phyloP scores from a whole-genome alignment of 495 filamentous ascomycete species.

The Neurospora sp. region DNA sequence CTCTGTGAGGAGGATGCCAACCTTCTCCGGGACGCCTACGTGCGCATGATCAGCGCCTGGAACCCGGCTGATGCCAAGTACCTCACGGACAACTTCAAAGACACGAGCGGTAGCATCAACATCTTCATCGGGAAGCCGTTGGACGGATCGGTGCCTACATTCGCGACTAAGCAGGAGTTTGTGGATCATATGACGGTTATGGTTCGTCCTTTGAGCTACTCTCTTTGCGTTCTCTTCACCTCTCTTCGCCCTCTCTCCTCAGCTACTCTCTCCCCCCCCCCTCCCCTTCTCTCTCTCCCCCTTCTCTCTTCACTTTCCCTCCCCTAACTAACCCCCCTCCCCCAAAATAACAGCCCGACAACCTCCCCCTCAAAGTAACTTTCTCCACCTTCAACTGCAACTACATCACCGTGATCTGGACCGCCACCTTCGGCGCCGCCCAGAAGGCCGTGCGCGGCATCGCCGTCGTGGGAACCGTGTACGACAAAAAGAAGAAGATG shows the following conservation, averaged over 20 bases:
- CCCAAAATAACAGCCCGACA: constrained; percentile 10
- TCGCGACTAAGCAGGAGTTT: constrained; percentile 17
- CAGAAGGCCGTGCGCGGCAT: constrained; percentile 16
- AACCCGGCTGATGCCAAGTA: constrained; percentile 15
- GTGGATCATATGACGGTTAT: constrained; percentile 8
- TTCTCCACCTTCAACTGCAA: constrained; percentile 15
- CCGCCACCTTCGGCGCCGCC: constrained; percentile 10
- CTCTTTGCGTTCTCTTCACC: not conserved
- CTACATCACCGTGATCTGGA: constrained; percentile 20
- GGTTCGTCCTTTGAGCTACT: not conserved
- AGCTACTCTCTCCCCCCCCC: too few species aligned
- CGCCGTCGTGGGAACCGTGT: constrained; percentile 12
- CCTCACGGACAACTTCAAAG: constrained; percentile 13
- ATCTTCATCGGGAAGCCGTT: constrained; percentile 14
- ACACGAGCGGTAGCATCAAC: constrained; percentile 24
- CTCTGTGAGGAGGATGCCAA: constrained; percentile 12
- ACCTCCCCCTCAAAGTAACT: constrained; percentile 6
- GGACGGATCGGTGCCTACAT: constrained; percentile 12
- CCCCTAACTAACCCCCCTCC: not conserved
- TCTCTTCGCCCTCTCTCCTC: not conserved
- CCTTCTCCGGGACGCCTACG: constrained; percentile 13
- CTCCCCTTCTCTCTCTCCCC: not conserved
- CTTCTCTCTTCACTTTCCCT: not conserved
- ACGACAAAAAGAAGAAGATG: constrained; percentile 3
- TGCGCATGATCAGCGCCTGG: constrained; percentile 17